These are phyloP conservation scores for Groenewaldozyma sp. DNA, from an alignment of 1,139 yeast genomes.

Conservation along the genomic window DNA sequence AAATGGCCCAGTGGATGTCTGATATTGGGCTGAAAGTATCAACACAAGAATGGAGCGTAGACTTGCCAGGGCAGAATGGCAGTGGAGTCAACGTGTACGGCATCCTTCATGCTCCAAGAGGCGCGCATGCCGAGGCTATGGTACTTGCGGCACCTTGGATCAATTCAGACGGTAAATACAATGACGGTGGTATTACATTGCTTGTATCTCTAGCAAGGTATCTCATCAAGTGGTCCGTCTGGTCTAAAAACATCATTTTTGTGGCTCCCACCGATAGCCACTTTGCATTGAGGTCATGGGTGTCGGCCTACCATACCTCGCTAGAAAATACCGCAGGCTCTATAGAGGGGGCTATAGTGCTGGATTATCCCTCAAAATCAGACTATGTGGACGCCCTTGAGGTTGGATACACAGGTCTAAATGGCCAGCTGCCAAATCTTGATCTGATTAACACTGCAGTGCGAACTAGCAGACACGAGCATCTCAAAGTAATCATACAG, in stretches of 20 bases:
- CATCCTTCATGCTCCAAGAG: conserved; percentile 84
- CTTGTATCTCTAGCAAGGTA: conserved; percentile 68
- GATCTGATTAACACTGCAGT: conserved; percentile 81
- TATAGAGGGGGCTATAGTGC: conserved; percentile 80
- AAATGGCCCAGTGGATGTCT: conserved; percentile 51
- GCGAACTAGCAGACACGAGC: conserved; percentile 63
- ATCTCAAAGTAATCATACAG: conserved; percentile 60
- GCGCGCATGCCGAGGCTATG: conserved; percentile 95
- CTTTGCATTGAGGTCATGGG: conserved; percentile 75
- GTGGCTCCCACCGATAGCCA: conserved; percentile 73
- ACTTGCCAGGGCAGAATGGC: conserved; percentile 25
- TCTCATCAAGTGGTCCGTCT: conserved; percentile 75
- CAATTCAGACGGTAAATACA: conserved; percentile 47
- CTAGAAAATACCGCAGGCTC: conserved; percentile 91
- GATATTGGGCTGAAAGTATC: conserved; percentile 69
- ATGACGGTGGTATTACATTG: conserved; percentile 74
- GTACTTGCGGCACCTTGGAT: conserved; percentile 85
- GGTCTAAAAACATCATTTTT: conserved; percentile 90
- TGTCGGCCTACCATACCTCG: conserved; percentile 82
- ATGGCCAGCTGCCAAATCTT: conserved; percentile 91
- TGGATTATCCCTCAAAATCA: conserved; percentile 55
- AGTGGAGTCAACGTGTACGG: conserved; percentile 61
- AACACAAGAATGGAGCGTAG: conserved; percentile 32
- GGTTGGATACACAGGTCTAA: conserved; percentile 74
- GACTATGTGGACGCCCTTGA: conserved; percentile 74